Conservation (phyloP, 495 filamentous ascomycete species). For the Neurospora hispaniola region DNA sequence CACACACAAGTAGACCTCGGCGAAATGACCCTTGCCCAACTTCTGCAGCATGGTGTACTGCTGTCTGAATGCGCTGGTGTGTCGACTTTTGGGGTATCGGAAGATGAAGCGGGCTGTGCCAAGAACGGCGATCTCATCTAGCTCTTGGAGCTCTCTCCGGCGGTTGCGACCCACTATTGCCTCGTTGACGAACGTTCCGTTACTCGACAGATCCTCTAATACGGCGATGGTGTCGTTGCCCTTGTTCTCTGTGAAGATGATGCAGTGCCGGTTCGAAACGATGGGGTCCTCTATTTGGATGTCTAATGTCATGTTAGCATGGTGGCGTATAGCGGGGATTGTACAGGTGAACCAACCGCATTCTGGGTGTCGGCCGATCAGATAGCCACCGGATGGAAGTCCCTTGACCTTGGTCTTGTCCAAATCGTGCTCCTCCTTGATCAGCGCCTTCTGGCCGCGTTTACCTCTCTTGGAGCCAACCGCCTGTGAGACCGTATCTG, state of each 20-base stretch:
- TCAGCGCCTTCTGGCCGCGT: conserved; percentile 29
- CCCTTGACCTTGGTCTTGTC: conserved; percentile 46
- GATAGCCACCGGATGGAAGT: conserved; percentile 67
- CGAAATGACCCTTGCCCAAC: conserved; percentile 94
- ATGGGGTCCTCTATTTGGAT: conserved; percentile 65
- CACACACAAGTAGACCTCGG: conserved; percentile 83
- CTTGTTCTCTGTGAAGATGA: conserved; percentile 81
- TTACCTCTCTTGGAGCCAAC: conserved; percentile 16
- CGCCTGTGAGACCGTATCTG: conserved; percentile 25
- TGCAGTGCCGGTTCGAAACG: conserved; percentile 91
- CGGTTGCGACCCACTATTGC: conserved; percentile 86
- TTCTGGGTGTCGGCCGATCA: conserved; percentile 87
- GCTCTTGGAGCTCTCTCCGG: conserved; percentile 72
- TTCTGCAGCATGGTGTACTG: conserved; percentile 78
- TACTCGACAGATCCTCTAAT: conserved; percentile 87
- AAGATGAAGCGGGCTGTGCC: conserved; percentile 80
- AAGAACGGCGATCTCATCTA: conserved; percentile 81
- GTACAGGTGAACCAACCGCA: conserved; percentile 54
- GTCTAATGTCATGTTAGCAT: conserved; percentile 42
- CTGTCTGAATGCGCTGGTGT: conserved; percentile 68
- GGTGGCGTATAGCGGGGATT: not conserved
- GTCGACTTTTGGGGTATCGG: conserved; percentile 68
- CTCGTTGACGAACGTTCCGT: conserved; percentile 94
- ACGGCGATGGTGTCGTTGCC: conserved; percentile 70
- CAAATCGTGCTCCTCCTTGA: conserved; percentile 46